Conservation (phyloP, 345 rosid genomes). For the Citrus reticulata region DNA sequence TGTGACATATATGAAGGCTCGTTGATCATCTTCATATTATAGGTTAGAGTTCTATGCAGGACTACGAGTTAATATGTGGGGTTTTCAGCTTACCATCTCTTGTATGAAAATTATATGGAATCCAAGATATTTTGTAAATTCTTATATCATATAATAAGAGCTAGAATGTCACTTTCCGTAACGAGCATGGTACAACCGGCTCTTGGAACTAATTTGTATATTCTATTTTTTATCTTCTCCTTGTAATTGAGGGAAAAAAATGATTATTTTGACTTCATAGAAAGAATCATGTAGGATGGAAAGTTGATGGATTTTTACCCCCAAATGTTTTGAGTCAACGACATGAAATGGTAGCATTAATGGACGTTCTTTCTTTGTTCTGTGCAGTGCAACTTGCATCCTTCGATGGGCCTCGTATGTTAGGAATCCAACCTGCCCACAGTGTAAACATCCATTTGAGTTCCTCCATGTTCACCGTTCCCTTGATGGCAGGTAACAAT, state of each 20-base stretch:
- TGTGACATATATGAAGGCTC: no score
- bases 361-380: slow-evolving; percentile 11
- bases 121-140: neutral
- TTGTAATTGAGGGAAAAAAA: no score
- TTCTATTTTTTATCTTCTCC: neutral
- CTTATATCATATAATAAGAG: neutral
- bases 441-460: slow-evolving; percentile 88
- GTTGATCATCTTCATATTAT: no score
- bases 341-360: neutral
- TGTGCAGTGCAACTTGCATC: slow-evolving; percentile 75
- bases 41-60: neutral
- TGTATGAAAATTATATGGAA: neutral
- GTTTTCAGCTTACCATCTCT: neutral
- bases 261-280: neutral
- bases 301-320: neutral
- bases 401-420: slow-evolving; percentile 85
- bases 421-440: slow-evolving; percentile 76
- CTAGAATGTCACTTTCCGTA: neutral
- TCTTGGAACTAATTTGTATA: neutral
- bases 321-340: neutral
- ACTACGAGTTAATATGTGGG: neutral
- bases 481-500: slow-evolving; percentile 76
- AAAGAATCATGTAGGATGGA: neutral
- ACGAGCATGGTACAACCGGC: neutral
- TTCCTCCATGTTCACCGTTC: slow-evolving; percentile 78